Evolutionary conservation across 2,329 filamentous ascomycete genomes (phyloP), one percentile per base, ranked within the genome.

Genomic region (Xylaria sp.): DNA sequence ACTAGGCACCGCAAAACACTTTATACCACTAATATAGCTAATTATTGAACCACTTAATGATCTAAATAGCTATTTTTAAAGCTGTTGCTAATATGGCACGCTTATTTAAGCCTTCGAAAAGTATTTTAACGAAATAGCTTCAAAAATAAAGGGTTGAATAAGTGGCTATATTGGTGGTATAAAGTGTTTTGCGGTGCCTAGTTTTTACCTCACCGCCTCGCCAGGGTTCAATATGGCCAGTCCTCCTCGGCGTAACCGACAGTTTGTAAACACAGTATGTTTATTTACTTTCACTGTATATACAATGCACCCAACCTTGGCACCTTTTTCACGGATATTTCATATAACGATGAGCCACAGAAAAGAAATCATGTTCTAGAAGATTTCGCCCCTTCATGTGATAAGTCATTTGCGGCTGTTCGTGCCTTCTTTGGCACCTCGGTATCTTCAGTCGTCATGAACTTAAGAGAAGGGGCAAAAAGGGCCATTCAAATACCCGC

Each of bases 231-330:
- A n/a, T n/a, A n/a, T n/a, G n/a, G n/a, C n/a, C n/a, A n/a, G n/a
- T n/a, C n/a, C n/a, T n/a, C 52, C 41, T 66, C 65, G 58, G 65
- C 44, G 18, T 44, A 46, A 44, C 65, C 58, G 65, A 67, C 10
- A 10, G 34, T 6, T 37, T 13, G 41, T 44, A 44, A 44, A 6
- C 13, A 15, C 12, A 44, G 41, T 15, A 13, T 44, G 3, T 1
- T 1, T 1, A 3, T 13, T 2, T 15, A 44, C 3, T 44, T 8
- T 12, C 2, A 55, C 52, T 37, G 28, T 54, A 37, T 39, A 1
- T 3, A 32, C 15, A 7, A 10, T 28, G 18, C n/a, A 50, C 20
- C 46, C 23, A 4, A 12, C n/a, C n/a, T 20, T 20, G 8, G 2
- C 9, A 28, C 2, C 7, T 25, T 28, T 25, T 44, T 4, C 18